Evolutionary conservation across 352 stramenopile genomes (phyloP).

Genomic region (Pythium angustatum): DNA sequence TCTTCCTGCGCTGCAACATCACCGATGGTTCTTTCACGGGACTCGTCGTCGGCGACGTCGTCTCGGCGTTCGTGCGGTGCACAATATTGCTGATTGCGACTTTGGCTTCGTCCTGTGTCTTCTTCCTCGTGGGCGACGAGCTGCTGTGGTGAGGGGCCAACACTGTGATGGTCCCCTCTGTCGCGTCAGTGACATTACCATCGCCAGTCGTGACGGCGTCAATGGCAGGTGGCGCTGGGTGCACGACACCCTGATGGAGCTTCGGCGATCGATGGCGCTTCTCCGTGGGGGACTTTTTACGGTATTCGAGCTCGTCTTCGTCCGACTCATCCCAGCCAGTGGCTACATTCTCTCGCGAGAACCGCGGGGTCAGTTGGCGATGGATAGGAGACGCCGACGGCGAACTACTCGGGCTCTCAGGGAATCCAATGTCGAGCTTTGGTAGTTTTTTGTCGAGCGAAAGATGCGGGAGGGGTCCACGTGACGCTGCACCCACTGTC

Average conservation of each 20-base stretch:
- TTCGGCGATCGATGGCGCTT: background rate
- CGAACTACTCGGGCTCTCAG: slow-evolving; percentile 2
- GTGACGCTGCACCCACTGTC: background rate
- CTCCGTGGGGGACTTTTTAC: slow-evolving; percentile 11
- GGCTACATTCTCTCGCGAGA: slow-evolving; percentile 4
- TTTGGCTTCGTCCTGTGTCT: slow-evolving; percentile 24
- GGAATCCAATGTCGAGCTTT: slow-evolving; percentile 6
- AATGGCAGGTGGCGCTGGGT: background rate
- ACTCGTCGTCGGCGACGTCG: slow-evolving; percentile 1
- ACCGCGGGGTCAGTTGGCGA: slow-evolving; percentile 5
- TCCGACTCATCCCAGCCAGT: background rate
- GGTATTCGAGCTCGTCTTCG: background rate
- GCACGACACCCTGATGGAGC: slow-evolving; percentile 14
- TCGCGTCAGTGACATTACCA: background rate
- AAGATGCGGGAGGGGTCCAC: background rate
- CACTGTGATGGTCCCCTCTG: background rate
- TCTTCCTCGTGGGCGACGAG: background rate
- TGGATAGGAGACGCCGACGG: slow-evolving; percentile 1
- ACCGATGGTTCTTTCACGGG: slow-evolving; percentile 24
- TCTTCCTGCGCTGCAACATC: slow-evolving; percentile 25
- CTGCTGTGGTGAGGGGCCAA: background rate
- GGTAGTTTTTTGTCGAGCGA: slow-evolving; percentile 3
- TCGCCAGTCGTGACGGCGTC: background rate
- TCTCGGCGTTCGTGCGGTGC: slow-evolving; percentile 3
- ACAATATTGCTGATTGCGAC: slow-evolving; percentile 20